phyloP scores from a whole-genome alignment of 2,329 filamentous ascomycete species.

The Aspergillus texensis region DNA sequence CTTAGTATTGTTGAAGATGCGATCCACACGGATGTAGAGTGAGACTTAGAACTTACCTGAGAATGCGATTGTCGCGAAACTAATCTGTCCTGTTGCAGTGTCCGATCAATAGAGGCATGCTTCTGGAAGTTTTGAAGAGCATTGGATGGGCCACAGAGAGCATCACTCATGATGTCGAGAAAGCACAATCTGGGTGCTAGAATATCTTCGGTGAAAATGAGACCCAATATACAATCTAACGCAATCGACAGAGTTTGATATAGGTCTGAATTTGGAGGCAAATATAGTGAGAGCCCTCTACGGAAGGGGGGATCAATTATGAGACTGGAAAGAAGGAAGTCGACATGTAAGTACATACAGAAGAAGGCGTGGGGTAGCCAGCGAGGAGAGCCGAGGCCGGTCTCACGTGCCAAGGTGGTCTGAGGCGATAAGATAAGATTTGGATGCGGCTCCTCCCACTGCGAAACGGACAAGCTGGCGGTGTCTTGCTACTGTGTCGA shows the following conservation, averaged over 20 bases:
- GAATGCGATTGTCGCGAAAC: constrained; percentile 55
- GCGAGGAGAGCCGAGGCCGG: constrained; percentile 22
- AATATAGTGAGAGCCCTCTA: background rate
- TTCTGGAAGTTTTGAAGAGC: constrained; percentile 73
- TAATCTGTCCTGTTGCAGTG: constrained; percentile 72
- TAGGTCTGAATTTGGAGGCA: background rate
- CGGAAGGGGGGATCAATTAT: background rate
- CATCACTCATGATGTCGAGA: constrained; percentile 61
- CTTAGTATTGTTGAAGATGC: constrained; percentile 15
- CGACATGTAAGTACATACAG: background rate
- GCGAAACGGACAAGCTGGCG: constrained; percentile 31
- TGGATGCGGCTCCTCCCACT: constrained; percentile 17
- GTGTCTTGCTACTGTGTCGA: constrained; percentile 22
- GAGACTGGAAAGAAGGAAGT: constrained; percentile 8
- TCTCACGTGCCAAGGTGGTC: constrained; percentile 25
- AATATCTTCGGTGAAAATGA: background rate
- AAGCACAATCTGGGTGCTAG: background rate
- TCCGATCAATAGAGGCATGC: constrained; percentile 68
- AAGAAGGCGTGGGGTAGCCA: background rate
- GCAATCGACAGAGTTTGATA: background rate
- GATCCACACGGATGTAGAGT: background rate
- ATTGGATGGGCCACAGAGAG: constrained; percentile 74
- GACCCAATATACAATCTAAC: background rate
- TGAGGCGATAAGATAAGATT: constrained; percentile 34
- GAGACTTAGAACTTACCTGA: constrained; percentile 51